Base-by-base conservation (phyloP, 768 basidiomycete genomes). In the Suillus subluteus region DNA sequence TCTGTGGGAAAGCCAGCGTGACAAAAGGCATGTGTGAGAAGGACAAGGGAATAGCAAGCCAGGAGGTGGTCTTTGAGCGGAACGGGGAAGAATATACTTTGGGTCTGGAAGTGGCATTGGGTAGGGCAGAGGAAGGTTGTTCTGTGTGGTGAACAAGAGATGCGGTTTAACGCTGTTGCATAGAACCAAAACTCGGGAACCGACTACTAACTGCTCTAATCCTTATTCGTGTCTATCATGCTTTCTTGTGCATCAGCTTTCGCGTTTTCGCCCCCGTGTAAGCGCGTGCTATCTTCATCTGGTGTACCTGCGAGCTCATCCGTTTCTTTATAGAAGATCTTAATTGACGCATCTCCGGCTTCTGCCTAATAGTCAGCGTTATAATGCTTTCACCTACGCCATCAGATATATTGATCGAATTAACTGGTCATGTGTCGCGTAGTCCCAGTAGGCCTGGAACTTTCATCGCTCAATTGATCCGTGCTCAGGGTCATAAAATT, bases 51-150 rank as follows among this genome's bases (percentile, higher is more conserved):
- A 67, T 64, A 58, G 58, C 66, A 9, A 58, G 69, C 15, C 73
- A 69, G 43, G 76, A 71, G 46, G 64, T 73, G 44, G 64, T 73
- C 13, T 77, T 77, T 58, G 69, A 77, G 62, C 75, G 71, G 46
- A 70, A 43, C 4, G 76, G 73, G 8, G 70, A 73, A 38, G 74
- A 72, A 56, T 78, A 70, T 35, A 71, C 70, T 1, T 68, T 75
- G 37, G 78, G 76, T 18, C 65, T 79, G 37, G 77, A 77, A 52
- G 73, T 77, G 13, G 73, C 76, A 30, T 68, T 77, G 23, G 67
- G 76, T 66, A 70, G 74, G 58, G 78, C 76, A 32, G 76, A 77
- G 44, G 77, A 79, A 54, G 76, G 78, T 6, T 69, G 74, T 2
- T 71, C 75, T 1, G 66, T 77, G 26, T 76, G 77, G 75, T 77